A percentile compares a stretch with the other conserved stretches of the same genome.
phyloP scores from a whole-genome alignment of 2,329 filamentous ascomycete genomes.

The Pseudogymnoascus sp. region DNA sequence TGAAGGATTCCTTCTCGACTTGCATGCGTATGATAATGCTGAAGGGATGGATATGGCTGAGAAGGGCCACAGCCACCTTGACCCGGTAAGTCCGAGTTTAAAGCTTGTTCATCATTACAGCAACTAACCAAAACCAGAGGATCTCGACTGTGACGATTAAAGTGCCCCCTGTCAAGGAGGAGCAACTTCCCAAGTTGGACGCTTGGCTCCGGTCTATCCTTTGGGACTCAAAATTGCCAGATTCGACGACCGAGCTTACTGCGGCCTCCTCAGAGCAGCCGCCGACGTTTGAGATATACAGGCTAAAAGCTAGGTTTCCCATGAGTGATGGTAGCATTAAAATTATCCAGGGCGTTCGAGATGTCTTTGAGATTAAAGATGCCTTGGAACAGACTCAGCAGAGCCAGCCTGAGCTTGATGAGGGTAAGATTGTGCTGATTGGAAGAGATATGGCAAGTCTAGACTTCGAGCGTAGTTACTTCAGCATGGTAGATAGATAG shows the following conservation, averaged over 20 bases:
- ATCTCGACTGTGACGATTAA: slow-evolving; percentile 75
- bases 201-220: slow-evolving; percentile 73
- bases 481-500: background rate
- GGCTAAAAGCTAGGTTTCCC: slow-evolving; percentile 71
- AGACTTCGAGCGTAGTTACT: slow-evolving; percentile 40
- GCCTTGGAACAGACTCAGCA: slow-evolving; percentile 30
- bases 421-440: slow-evolving; percentile 56
- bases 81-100: slow-evolving; percentile 53
- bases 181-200: slow-evolving; percentile 59
- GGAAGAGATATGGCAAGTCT: slow-evolving; percentile 45
- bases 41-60: slow-evolving; percentile 53
- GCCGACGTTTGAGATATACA: slow-evolving; percentile 66
- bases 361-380: slow-evolving; percentile 87
- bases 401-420: slow-evolving; percentile 16
- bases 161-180: slow-evolving; percentile 48
- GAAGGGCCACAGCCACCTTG: slow-evolving; percentile 84
- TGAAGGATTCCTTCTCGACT: slow-evolving; percentile 77
- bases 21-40: slow-evolving; percentile 87
- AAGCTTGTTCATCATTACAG: background rate
- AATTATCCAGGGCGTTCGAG: slow-evolving; percentile 83
- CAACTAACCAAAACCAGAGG: slow-evolving; percentile 41
- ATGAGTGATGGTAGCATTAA: slow-evolving; percentile 57
- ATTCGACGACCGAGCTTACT: slow-evolving; percentile 16
- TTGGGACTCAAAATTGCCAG: slow-evolving; percentile 65
- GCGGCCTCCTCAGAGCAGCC: slow-evolving; percentile 28